Base-by-base conservation (phyloP, 352 stramenopile genomes). In the Globisporangium abappressorium region DNA sequence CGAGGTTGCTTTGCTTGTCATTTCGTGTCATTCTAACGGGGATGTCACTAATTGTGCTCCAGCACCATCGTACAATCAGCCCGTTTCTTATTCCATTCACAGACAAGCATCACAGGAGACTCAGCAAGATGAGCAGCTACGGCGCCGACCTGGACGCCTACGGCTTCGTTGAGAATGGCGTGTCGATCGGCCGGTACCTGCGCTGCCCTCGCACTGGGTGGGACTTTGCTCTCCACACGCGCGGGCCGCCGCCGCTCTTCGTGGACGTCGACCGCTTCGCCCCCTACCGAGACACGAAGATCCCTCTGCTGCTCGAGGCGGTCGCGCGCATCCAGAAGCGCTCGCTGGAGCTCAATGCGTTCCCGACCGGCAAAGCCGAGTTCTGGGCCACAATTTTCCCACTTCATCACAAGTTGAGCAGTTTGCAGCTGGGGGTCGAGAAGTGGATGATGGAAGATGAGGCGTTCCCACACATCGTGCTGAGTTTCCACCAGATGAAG, bases 401-500 rank as follows among this genome's bases (percentile, higher is more conserved):
- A 30, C n/a, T 5, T 6, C 6, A 57, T 20, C 9, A 18, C 3
- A 53, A 33, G 5, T 3, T 43, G 15, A 53, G 59, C 9, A 28
- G 43, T 8, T 22, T 65, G 41, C 59, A 65, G 43, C 26, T 65
- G 0, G 59, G 59, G 1, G 24, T 65, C 9, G 59, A 65, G 26
- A 36, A 54, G 22, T 65, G 59, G 59, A 57, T 65, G 59, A 36
- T 65, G 24, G 59, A 54, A 18, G n/a, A 28, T 5, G 12, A 49
- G 41, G 43, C 24, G 20, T 65, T 65, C 59, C 59, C 59, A 7
- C 59, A 38, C 24, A 38, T 38, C 3, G 59, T 65, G 41, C 43
- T 65, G 41, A 65, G 41, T 22, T 54, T 65, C 41, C 59, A 65
- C 59, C 59, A 65, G 59, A 57, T 30, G 36, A 11, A 43, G 26